Percentiles rank a stretch among this genome's conserved stretches.
Conservation (phyloP, 2,329 filamentous ascomycete genomes). For the Scytalidium lignicola region DNA sequence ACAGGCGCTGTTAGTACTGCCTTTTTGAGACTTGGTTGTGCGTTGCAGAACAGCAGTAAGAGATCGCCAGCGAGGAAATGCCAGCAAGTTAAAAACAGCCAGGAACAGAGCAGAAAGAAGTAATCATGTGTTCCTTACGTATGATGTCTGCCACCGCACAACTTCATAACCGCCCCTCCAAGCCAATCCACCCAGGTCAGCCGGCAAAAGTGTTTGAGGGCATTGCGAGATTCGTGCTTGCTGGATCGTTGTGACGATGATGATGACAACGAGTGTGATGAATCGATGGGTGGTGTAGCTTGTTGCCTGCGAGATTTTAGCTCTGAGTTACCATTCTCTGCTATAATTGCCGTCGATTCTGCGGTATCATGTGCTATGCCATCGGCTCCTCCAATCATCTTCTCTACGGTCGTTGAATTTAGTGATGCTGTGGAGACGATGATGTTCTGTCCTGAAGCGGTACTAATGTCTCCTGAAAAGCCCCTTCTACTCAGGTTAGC, state of each 20-base stretch:
- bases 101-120: slow-evolving; percentile 3
- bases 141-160: slow-evolving; percentile 23
- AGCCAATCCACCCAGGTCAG: slow-evolving; percentile 31
- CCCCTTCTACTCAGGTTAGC: not conserved
- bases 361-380: slow-evolving; percentile 6
- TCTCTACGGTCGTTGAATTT: slow-evolving; percentile 8
- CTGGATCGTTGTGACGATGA: not conserved
- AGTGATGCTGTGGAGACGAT: slow-evolving; percentile 18
- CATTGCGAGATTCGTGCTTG: slow-evolving; percentile 7
- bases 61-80: not conserved
- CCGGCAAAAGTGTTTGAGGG: slow-evolving; percentile 27
- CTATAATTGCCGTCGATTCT: slow-evolving; percentile 19
- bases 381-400: not conserved
- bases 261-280: not conserved
- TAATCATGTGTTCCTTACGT: slow-evolving; percentile 18
- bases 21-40: not conserved
- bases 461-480: not conserved
- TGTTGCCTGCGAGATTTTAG: slow-evolving; percentile 18
- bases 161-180: slow-evolving; percentile 24
- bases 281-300: slow-evolving; percentile 3
- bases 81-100: not conserved
- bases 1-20: not conserved
- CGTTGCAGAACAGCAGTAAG: no score
- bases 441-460: slow-evolving; percentile 13
- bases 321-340: slow-evolving; percentile 10